phyloP scores from a whole-genome alignment of 768 basidiomycete genomes.

The Hypholoma sublateritium region DNA sequence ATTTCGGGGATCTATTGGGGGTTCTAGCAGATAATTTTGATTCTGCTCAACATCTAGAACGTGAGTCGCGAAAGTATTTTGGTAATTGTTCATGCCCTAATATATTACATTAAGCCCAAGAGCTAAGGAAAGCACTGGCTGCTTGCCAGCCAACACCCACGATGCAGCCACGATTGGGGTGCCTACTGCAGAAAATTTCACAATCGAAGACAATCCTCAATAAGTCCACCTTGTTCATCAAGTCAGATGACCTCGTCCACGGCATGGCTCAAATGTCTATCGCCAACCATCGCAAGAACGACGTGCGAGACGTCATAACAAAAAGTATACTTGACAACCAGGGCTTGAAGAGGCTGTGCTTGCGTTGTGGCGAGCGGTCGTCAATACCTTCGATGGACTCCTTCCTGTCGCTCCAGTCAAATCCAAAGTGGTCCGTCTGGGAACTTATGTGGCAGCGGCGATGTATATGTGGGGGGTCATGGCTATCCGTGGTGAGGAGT shows the following conservation, averaged over 20 bases:
- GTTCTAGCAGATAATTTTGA: slow-evolving; percentile 41
- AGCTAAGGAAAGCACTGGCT: slow-evolving; percentile 53
- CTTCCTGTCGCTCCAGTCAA: slow-evolving; percentile 26
- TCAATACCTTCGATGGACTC: slow-evolving; percentile 29
- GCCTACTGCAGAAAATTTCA: slow-evolving; percentile 45
- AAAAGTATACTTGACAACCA: slow-evolving; percentile 51
- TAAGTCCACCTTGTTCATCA: slow-evolving; percentile 71
- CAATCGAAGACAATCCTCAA: slow-evolving; percentile 49
- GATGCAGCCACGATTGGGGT: slow-evolving; percentile 43
- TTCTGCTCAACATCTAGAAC: slow-evolving; percentile 31
- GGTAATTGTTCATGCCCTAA: not conserved
- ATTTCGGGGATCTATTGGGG: slow-evolving; percentile 50
- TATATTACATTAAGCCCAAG: slow-evolving; percentile 40
- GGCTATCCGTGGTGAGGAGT: slow-evolving; percentile 31
- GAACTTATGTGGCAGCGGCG: slow-evolving; percentile 56
- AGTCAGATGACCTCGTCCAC: slow-evolving; percentile 69
- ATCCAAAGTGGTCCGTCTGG: slow-evolving; percentile 57
- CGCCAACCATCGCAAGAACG: slow-evolving; percentile 32
- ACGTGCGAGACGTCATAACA: slow-evolving; percentile 61
- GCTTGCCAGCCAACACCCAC: slow-evolving; percentile 54
- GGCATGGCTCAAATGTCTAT: slow-evolving; percentile 46
- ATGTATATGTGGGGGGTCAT: slow-evolving; percentile 74
- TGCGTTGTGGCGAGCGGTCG: slow-evolving; percentile 64
- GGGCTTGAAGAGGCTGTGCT: slow-evolving; percentile 42
- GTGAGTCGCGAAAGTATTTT: slow-evolving; percentile 20